phyloP scores from a whole-genome alignment of 305 asterid genomes.

The Fraxinus sp. region DNA sequence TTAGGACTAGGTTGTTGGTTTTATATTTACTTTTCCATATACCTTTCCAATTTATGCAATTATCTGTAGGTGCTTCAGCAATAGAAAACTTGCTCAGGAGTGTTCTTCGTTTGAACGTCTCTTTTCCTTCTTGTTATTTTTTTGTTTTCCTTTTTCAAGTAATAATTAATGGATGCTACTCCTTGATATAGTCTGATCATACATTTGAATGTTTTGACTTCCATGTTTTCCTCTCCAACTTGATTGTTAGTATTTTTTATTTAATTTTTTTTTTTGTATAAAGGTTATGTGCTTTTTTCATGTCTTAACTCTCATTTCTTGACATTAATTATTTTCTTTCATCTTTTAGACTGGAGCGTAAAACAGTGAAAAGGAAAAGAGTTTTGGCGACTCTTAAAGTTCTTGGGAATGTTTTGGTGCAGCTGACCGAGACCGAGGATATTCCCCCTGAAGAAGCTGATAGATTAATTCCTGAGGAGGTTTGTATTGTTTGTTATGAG shows the following conservation, averaged over 20 bases:
- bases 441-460: slow-evolving; percentile 95
- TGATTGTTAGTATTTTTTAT: neutral
- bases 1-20: neutral
- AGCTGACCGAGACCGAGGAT: slow-evolving; percentile 71
- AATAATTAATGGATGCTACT: neutral
- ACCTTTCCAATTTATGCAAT: neutral
- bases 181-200: neutral
- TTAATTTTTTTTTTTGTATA: neutral
- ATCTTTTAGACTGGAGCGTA: slow-evolving; percentile 75
- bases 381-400: slow-evolving; percentile 92
- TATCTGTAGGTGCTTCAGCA: neutral
- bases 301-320: slow-evolving; percentile 16
- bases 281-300: neutral
- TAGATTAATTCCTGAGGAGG: slow-evolving; percentile 85
- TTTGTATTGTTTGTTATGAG: slow-evolving; percentile 22
- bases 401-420: slow-evolving; percentile 77
- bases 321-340: slow-evolving; percentile 11
- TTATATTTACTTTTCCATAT: neutral
- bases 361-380: slow-evolving; percentile 71
- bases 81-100: neutral
- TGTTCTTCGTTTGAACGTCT: neutral
- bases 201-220: neutral
- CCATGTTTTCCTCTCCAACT: neutral
- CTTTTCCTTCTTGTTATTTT: neutral
- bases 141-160: neutral